phyloP scores from a whole-genome alignment of 2,329 filamentous ascomycete genomes.

The Cytospora leucostoma region DNA sequence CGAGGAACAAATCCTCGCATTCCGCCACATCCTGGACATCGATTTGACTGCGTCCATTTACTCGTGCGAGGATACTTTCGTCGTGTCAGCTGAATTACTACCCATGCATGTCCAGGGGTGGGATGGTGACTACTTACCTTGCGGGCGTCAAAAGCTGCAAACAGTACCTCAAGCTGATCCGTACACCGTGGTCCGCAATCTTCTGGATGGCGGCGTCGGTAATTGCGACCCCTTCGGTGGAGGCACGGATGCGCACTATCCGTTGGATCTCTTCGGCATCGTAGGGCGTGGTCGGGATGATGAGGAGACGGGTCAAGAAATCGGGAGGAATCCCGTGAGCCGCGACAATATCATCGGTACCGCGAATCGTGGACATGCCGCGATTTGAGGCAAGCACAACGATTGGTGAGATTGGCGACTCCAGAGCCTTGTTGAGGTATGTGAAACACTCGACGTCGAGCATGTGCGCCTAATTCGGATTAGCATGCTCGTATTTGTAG shows the following conservation, averaged over 20 bases:
- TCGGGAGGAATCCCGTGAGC: conserved; percentile 94
- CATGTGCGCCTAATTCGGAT: conserved; percentile 82
- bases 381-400: conserved; percentile 97
- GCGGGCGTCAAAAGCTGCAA: conserved; percentile 88
- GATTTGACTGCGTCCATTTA: conserved; percentile 76
- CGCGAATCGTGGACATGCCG: conserved; percentile 89
- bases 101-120: conserved; percentile 18
- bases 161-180: conserved; percentile 88
- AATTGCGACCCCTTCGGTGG: conserved; percentile 78
- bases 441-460: conserved; percentile 99
- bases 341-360: conserved; percentile 77
- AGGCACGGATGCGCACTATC: conserved; percentile 83
- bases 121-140: conserved; percentile 51
- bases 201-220: conserved; percentile 83
- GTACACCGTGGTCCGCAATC: conserved; percentile 82
- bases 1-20: conserved; percentile 82
- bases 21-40: conserved; percentile 76
- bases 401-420: conserved; percentile 91
- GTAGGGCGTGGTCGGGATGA: conserved; percentile 93
- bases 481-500: conserved; percentile 25
- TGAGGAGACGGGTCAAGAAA: conserved; percentile 89
- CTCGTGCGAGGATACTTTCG: conserved; percentile 80
- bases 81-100: conserved; percentile 39
- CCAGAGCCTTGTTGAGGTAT: conserved; percentile 96
- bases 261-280: conserved; percentile 85